phyloP scores from a whole-genome alignment of 2,329 filamentous ascomycete genomes.

The Pseudocercospora musae region DNA sequence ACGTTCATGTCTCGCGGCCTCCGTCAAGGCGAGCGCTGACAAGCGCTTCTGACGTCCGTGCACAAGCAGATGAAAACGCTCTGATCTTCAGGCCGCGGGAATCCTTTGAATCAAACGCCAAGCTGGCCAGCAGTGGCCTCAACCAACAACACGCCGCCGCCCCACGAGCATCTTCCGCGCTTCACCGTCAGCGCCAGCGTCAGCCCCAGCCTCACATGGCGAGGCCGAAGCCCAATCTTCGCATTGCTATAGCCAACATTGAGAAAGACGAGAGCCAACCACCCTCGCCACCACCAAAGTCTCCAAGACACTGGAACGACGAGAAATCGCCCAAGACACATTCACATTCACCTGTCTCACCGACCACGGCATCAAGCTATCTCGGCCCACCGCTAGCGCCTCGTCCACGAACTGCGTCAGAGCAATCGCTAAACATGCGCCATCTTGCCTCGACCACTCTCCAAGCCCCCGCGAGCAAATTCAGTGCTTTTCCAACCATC shows the following conservation, averaged over 20 bases:
- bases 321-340: neutral
- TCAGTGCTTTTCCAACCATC: neutral
- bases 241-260: slow-evolving; percentile 13
- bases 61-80: slow-evolving; percentile 5
- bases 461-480: neutral
- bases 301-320: slow-evolving; percentile 17
- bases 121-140: neutral
- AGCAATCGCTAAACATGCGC: neutral
- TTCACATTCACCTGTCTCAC: slow-evolving; percentile 3
- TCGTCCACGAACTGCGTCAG: neutral
- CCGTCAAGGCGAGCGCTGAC: neutral
- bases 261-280: slow-evolving; percentile 7
- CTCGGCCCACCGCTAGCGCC: slow-evolving; percentile 3
- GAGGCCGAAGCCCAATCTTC: slow-evolving; percentile 21
- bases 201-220: slow-evolving; percentile 2
- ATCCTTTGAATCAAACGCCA: neutral
- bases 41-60: slow-evolving; percentile 5
- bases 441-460: neutral
- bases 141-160: neutral
- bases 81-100: no score
- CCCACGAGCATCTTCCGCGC: neutral
- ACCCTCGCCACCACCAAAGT: slow-evolving; percentile 25
- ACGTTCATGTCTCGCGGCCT: neutral
- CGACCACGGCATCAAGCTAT: neutral
- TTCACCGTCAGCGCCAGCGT: neutral